phyloP scores from a whole-genome alignment of 1,139 yeast genomes.

The Kurtzmaniella quercitrusa region DNA sequence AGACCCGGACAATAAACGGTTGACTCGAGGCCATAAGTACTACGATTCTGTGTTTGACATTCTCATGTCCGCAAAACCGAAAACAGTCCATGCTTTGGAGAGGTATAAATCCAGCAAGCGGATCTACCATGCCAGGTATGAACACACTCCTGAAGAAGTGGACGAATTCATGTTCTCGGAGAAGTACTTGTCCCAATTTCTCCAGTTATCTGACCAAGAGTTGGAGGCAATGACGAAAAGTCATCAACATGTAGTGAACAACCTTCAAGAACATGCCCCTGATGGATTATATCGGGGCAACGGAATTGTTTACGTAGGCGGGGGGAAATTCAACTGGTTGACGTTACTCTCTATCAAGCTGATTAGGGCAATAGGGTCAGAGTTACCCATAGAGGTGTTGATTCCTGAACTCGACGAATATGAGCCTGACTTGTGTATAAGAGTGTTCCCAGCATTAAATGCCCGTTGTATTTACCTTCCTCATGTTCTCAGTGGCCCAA shows the following conservation, averaged over 20 bases:
- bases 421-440: slow-evolving; percentile 63
- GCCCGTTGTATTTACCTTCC: slow-evolving; percentile 68
- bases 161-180: slow-evolving; percentile 32
- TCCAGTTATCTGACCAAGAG: slow-evolving; percentile 49
- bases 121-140: slow-evolving; percentile 49
- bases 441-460: slow-evolving; percentile 58
- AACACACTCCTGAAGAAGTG: slow-evolving; percentile 20
- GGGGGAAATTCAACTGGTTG: slow-evolving; percentile 73
- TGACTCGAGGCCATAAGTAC: slow-evolving; percentile 25
- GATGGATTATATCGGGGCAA: slow-evolving; percentile 51
- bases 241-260: slow-evolving; percentile 50
- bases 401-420: slow-evolving; percentile 68
- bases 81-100: slow-evolving; percentile 27
- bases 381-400: slow-evolving; percentile 72
- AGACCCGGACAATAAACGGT: slow-evolving; percentile 12
- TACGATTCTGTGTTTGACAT: slow-evolving; percentile 32
- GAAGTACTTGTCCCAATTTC: slow-evolving; percentile 46
- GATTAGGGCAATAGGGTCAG: slow-evolving; percentile 58
- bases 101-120: slow-evolving; percentile 34
- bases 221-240: slow-evolving; percentile 42
- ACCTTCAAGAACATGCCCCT: slow-evolving; percentile 34
- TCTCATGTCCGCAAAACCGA: slow-evolving; percentile 32
- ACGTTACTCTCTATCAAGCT: slow-evolving; percentile 63
- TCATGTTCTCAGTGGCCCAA: slow-evolving; percentile 43
- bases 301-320: slow-evolving; percentile 82